phyloP scores from a whole-genome alignment of 148 eudicot genomes.

The Chenopodium formosanum region DNA sequence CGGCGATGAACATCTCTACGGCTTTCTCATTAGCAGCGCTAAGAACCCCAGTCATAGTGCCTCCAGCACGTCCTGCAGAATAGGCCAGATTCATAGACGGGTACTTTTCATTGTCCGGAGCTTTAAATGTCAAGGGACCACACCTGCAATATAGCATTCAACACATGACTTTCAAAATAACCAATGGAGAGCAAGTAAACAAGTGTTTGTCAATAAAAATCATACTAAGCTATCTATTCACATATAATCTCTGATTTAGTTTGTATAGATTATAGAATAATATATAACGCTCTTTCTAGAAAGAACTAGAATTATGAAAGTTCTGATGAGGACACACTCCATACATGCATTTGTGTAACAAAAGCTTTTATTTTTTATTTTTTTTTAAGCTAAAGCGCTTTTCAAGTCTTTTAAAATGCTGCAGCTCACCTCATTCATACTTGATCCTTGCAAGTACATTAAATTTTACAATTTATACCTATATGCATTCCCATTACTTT shows the following conservation, averaged over 20 bases:
- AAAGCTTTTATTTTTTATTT: no score
- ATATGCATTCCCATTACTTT: background rate
- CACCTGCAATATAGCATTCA: conserved; percentile 54
- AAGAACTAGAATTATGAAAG: background rate
- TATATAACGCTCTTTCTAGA: background rate
- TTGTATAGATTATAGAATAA: no score
- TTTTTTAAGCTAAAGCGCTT: background rate
- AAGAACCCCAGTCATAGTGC: conserved; percentile 97
- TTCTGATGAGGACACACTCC: background rate
- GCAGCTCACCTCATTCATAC: background rate
- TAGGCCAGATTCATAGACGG: conserved; percentile 96
- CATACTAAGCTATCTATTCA: background rate
- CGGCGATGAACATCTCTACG: conserved; percentile 87
- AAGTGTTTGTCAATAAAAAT: background rate
- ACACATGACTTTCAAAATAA: conserved; percentile 14
- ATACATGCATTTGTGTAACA: background rate
- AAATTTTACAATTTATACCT: background rate
- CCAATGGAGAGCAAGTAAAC: background rate
- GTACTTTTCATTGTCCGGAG: conserved; percentile 90
- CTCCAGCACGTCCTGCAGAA: conserved; percentile 94
- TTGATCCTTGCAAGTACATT: background rate
- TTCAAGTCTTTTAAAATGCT: background rate
- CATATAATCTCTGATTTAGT: background rate
- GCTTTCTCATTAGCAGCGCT: conserved; percentile 99
- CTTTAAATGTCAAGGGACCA: conserved; percentile 83